phyloP scores from a whole-genome alignment of 805 yeast species.

The Starmerella cellae region DNA sequence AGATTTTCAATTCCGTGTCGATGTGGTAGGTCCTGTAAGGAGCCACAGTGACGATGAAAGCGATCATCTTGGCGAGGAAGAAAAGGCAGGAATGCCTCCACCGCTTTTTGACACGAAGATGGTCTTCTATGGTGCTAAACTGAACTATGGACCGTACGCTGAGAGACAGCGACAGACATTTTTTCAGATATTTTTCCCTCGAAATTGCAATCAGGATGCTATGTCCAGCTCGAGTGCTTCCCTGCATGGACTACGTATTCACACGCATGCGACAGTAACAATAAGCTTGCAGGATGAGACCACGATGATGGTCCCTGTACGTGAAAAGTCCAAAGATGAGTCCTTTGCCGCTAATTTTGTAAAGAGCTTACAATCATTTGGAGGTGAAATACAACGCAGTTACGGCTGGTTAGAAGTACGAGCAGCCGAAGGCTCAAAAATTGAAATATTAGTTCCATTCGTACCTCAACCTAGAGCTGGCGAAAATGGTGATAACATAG shows the following conservation, averaged over 20 bases:
- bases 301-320: slow-evolving; percentile 60
- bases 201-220: slow-evolving; percentile 32
- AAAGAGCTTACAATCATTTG: slow-evolving; percentile 2
- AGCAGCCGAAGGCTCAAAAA: slow-evolving; percentile 39
- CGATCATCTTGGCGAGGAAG: neutral
- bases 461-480: slow-evolving; percentile 22
- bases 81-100: neutral
- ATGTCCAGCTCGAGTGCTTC: slow-evolving; percentile 32
- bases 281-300: slow-evolving; percentile 51
- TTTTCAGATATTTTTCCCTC: slow-evolving; percentile 57
- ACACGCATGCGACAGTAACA: slow-evolving; percentile 43
- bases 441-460: slow-evolving; percentile 30
- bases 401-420: slow-evolving; percentile 89
- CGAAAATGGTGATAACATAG: slow-evolving; percentile 19
- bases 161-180: slow-evolving; percentile 65
- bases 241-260: slow-evolving; percentile 43
- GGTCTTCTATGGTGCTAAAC: slow-evolving; percentile 43
- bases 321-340: slow-evolving; percentile 68
- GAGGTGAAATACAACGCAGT: slow-evolving; percentile 34
- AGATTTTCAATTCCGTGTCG: slow-evolving; percentile 51
- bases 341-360: slow-evolving; percentile 9
- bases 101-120: slow-evolving; percentile 42
- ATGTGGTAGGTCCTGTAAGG: slow-evolving; percentile 49
- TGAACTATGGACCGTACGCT: slow-evolving; percentile 93
- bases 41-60: neutral